Base-by-base conservation (phyloP, 352 stramenopile species). In the Pythium vanterpoolii region DNA sequence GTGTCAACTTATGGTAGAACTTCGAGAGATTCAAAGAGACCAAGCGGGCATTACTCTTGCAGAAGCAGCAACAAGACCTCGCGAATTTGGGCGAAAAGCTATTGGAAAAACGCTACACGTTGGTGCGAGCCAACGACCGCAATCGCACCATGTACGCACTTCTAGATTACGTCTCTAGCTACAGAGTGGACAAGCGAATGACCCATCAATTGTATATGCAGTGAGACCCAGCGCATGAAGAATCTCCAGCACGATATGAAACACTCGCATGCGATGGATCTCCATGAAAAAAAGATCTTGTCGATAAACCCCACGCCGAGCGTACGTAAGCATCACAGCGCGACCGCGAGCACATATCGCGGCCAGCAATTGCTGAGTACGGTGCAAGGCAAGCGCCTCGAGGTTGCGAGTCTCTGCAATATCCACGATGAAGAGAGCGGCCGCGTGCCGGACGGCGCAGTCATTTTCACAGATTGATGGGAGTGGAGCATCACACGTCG, bases 281-380 rank as follows among this genome's bases (percentile, higher is more conserved):
- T 74, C 53, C 71, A 88, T 61, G 63, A 61, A 33, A 87, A 85
- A 43, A 77, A 83, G 21, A 64, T 82, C 16, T 89, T 92, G 49
- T 88, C 82, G 8, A 87, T 73, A 0, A 76, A 76, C 40, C 38
- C 71, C 11, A 67, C 67, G 33, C 61, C 72, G 19, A 55, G 60
- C 1, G 65, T 78, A 14, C 77, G 76, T 21, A 75, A 69, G 55
- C 70, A 74, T 18, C 67, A 90, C 54, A 45, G 60, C 19, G 28
- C 56, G 10, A 89, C 79, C 27, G 73, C 82, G 5, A 81, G 76
- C 53, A 84, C 74, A 13, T 90, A 76, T 21, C 77, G 79, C 49
- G 82, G 82, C 1, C 79, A 92, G 70, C 82, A 90, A 50, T 54
- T 92, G 1, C 69, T 92, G 8, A 78, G 77, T 58, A 85, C 71